Conservation (phyloP, 1,139 yeast species). For the Debaryomyces sp. region DNA sequence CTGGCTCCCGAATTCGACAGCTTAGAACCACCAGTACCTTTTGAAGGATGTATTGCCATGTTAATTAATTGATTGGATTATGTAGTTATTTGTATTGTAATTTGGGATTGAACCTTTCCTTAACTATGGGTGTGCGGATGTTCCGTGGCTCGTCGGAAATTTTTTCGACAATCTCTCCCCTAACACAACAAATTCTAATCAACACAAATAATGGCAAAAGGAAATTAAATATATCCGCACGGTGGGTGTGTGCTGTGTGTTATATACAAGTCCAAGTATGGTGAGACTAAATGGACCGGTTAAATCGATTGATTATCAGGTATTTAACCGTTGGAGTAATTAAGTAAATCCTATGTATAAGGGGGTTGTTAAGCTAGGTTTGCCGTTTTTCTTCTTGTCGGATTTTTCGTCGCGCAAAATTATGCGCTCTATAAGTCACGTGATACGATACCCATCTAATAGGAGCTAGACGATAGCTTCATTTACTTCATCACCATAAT, state of each 20-base stretch:
- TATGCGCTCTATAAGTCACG: not conserved
- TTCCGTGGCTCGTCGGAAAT: conserved; percentile 10
- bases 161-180: conserved; percentile 9
- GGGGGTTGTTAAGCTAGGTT: conserved; percentile 3
- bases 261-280: conserved; percentile 7
- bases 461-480: not conserved
- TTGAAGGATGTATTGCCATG: conserved; percentile 36
- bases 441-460: not conserved
- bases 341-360: conserved; percentile 3
- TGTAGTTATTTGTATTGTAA: not conserved
- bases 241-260: conserved; percentile 4
- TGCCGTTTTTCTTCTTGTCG: conserved; percentile 6
- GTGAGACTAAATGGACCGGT: conserved; percentile 5
- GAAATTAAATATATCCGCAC: conserved; percentile 9
- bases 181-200: conserved; percentile 7
- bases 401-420: conserved; percentile 5
- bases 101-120: conserved; percentile 3
- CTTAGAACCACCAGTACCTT: conserved; percentile 33
- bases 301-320: conserved; percentile 9
- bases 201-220: conserved; percentile 6
- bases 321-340: conserved; percentile 1
- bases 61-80: conserved; percentile 2
- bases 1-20: conserved; percentile 59
- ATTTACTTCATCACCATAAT: not conserved
- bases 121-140: conserved; percentile 19